A percentile compares a stretch with the other conserved stretches of the same genome.
phyloP scores from a whole-genome alignment of 495 filamentous ascomycete genomes.

The Elaphomyces granulatus region DNA sequence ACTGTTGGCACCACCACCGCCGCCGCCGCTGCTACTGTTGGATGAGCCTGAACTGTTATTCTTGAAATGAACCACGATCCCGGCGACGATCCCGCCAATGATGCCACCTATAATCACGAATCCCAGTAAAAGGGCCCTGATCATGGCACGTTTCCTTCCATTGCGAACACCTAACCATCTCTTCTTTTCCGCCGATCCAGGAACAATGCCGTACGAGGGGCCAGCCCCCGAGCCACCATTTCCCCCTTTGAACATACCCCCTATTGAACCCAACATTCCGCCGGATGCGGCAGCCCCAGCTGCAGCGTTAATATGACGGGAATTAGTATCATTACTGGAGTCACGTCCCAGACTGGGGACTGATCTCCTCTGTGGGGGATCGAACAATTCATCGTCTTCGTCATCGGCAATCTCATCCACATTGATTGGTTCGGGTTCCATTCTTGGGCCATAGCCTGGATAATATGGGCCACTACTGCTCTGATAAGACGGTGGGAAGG shows the following conservation, averaged over 20 bases:
- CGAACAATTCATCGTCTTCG: conserved; percentile 60
- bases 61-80: conserved; percentile 42
- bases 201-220: conserved; percentile 39
- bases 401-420: conserved; percentile 73
- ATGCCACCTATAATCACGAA: conserved; percentile 55
- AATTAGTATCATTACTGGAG: conserved; percentile 17
- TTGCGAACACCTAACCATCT: conserved; percentile 44
- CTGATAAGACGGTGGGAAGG: conserved; percentile 19
- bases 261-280: conserved; percentile 30
- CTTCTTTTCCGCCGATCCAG: conserved; percentile 22
- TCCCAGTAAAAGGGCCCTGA: conserved; percentile 46
- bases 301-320: conserved; percentile 30
- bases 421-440: conserved; percentile 45
- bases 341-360: conserved; percentile 37
- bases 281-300: conserved; percentile 42
- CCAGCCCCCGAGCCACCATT: conserved; percentile 17
- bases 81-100: conserved; percentile 64
- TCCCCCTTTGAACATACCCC: conserved; percentile 23
- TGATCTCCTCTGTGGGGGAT: conserved; percentile 29
- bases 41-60: conserved; percentile 7
- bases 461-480: conserved; percentile 38
- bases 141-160: conserved; percentile 49
- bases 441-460: conserved; percentile 41
- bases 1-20: conserved; percentile 8
- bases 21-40: conserved; percentile 10